A percentile compares a stretch with the other conserved stretches of the same genome.
Evolutionary conservation across 2,329 filamentous ascomycete genomes (phyloP).

Genomic region (Coniochaeta sp.): DNA sequence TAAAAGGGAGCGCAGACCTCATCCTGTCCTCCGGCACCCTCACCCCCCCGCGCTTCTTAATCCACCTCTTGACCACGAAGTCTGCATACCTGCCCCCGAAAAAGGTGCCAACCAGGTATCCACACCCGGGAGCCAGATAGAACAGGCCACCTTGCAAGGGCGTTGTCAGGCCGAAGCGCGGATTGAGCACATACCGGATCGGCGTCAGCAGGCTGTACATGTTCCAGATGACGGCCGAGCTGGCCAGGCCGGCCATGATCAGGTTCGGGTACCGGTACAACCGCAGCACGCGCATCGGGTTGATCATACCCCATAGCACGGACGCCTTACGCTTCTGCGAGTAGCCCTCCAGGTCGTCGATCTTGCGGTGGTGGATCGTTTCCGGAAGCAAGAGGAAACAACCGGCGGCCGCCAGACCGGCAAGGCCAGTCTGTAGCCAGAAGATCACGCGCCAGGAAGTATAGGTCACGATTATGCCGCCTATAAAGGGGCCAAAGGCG

Average conservation of each 20-base stretch:
- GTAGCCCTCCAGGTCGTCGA: conserved; percentile 45
- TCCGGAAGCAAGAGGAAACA: conserved; percentile 58
- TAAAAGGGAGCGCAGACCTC: conserved; percentile 50
- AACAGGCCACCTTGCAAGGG: conserved; percentile 61
- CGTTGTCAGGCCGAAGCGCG: conserved; percentile 55
- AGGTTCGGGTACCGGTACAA: conserved; percentile 60
- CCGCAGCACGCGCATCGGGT: conserved; percentile 48
- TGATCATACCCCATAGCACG: conserved; percentile 52
- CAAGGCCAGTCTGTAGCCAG: conserved; percentile 60
- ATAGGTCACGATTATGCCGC: conserved; percentile 64
- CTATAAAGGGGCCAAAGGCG: conserved; percentile 54
- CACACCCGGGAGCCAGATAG: conserved; percentile 62
- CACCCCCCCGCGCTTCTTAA: conserved; percentile 40
- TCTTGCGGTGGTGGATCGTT: conserved; percentile 54
- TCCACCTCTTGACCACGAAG: conserved; percentile 53
- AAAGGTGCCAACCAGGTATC: conserved; percentile 59
- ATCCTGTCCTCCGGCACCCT: conserved; percentile 65
- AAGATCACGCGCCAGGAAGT: conserved; percentile 61
- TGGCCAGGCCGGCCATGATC: conserved; percentile 47
- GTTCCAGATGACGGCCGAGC: conserved; percentile 59
- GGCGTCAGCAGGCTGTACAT: conserved; percentile 62
- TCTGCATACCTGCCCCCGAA: conserved; percentile 65
- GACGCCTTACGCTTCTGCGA: conserved; percentile 29
- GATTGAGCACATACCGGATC: conserved; percentile 64
- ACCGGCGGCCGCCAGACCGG: conserved; percentile 45